Conservation (phyloP, 148 eudicot species). For the Polygonum aviculare region DNA sequence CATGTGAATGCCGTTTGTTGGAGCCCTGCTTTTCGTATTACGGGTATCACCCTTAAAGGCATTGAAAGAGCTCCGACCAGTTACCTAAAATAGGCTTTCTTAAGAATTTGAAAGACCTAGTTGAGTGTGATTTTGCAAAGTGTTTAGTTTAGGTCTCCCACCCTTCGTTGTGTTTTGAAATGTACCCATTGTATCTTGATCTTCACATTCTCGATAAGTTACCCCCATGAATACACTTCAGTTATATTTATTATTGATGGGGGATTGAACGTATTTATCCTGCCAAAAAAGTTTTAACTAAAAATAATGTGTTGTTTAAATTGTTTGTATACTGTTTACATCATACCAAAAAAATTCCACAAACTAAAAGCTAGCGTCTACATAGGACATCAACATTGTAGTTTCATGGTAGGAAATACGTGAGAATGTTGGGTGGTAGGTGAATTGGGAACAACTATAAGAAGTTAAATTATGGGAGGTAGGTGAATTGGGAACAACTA, state of each 20-base stretch:
- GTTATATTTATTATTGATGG: background rate
- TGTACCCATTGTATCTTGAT: background rate
- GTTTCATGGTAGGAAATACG: too few species aligned
- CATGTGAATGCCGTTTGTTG: constrained; percentile 41
- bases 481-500: too few species aligned
- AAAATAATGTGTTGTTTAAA: background rate
- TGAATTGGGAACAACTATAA: too few species aligned
- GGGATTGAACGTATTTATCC: background rate
- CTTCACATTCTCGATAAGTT: background rate
- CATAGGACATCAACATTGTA: background rate
- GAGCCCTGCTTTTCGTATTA: background rate
- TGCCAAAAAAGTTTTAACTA: background rate
- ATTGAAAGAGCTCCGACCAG: background rate
- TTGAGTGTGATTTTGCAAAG: constrained; percentile 9
- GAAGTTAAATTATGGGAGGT: too few species aligned
- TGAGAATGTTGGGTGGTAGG: too few species aligned
- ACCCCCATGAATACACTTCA: background rate
- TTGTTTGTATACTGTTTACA: too few species aligned
- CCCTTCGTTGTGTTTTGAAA: background rate
- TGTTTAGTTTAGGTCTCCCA: background rate
- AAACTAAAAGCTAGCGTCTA: background rate
- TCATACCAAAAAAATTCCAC: background rate
- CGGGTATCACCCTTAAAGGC: background rate
- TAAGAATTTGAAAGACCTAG: background rate
- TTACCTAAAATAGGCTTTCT: background rate